A percentile compares a stretch with the other conserved stretches of the same genome.
Conservation (phyloP, 1,139 yeast species). For the Blastobotrys aristatus region DNA sequence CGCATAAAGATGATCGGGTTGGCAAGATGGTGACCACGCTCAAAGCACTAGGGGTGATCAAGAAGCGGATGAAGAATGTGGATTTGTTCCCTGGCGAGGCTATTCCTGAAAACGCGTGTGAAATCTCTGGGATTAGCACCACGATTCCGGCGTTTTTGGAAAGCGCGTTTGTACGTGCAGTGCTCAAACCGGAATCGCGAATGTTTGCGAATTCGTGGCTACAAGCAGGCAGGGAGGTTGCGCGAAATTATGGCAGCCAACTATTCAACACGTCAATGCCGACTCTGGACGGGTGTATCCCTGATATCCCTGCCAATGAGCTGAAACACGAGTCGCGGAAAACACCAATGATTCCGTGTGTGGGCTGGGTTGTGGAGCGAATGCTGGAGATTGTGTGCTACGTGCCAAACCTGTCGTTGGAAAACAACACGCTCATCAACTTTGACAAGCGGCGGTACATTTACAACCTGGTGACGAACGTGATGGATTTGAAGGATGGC, state of each 20-base stretch:
- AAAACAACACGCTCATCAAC: conserved; percentile 53
- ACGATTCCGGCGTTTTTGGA: conserved; percentile 84
- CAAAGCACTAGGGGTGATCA: conserved; percentile 59
- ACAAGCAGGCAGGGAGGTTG: conserved; percentile 44
- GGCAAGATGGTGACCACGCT: conserved; percentile 68
- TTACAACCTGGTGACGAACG: conserved; percentile 48
- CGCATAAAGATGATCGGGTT: conserved; percentile 51
- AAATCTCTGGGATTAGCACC: conserved; percentile 38
- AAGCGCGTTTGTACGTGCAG: conserved; percentile 68
- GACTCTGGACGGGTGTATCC: conserved; percentile 35
- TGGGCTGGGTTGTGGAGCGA: conserved; percentile 70
- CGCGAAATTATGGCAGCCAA: conserved; percentile 22
- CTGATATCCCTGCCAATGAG: conserved; percentile 32
- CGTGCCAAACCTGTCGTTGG: conserved; percentile 61
- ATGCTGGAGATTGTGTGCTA: conserved; percentile 60
- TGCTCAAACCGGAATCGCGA: conserved; percentile 78
- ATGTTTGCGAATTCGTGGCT: conserved; percentile 63
- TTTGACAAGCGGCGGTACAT: conserved; percentile 66
- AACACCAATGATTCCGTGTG: conserved; percentile 61
- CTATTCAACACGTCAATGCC: conserved; percentile 14
- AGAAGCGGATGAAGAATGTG: conserved; percentile 61
- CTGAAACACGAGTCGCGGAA: conserved; percentile 17
- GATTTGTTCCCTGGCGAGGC: conserved; percentile 48
- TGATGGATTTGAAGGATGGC: conserved; percentile 38
- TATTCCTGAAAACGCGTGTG: no score